Base-by-base conservation (phyloP, 1,139 yeast genomes). In the Suhomyces wounanorum region DNA sequence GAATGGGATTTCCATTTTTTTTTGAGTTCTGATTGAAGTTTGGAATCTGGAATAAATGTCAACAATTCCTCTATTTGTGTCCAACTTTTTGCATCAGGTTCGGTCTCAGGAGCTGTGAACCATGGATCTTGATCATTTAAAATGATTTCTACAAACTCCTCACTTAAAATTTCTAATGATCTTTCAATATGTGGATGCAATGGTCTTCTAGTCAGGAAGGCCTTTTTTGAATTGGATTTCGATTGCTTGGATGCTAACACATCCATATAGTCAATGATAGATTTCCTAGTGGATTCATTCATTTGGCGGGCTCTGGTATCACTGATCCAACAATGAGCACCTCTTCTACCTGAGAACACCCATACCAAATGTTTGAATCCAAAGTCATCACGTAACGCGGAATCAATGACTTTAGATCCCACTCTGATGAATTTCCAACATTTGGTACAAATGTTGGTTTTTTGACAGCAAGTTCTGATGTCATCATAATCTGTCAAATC, bases 261-360 rank as follows among this genome's bases (percentile, higher is more conserved):
- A 61, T 89, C 95, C 62, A 95, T 70, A 65, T 94, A 94, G 56
- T 89, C 92, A 33, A 92, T 85, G 11, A 94, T 80, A 1, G 96
- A 84, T 58, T 87, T 78, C 60, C 99, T 80, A 51, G 82, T 81
- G 3, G 72, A 61, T 65, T 95, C 99, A 59, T 83, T 89, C 56
- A 94, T 70, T 2, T 68, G 64, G 51, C 97, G 75, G 0, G 97
- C 97, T 46, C 92, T 74, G 49, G 81, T 70, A 65, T 95, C 99
- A 68, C 97, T 89, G 25, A 94, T 80, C 99, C 99, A 94, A 60
- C 98, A 96, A 77, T 94, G 99, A 25, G 96, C 97, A 68, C 99
- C 99, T 79, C 99, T 88, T 75, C 99, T 86, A 44, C 99, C 99
- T 0, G 97, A 90, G 65, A 90, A 94, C 2, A 94, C 97, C 99